Base-by-base conservation (phyloP, 306 rosid genomes). In the Quillaja saponaria region DNA sequence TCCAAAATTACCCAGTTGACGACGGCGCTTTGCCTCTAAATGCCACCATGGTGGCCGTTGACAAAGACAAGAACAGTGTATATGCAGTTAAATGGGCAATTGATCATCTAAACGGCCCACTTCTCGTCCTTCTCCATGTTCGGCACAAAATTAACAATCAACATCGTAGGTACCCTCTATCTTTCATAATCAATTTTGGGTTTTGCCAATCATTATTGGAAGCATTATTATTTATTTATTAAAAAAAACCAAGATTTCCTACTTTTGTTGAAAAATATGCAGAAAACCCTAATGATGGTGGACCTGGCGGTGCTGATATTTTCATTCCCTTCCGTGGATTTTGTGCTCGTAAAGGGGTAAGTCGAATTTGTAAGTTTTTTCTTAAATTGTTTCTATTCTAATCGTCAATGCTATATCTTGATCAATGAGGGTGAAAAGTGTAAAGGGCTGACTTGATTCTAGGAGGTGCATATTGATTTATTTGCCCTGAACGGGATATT, bases 31-130 rank as follows among this genome's bases (percentile, higher is more conserved):
- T 70, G 3, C 56, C 74, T 1, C 48, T 70, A 37, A 81, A 85
- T 67, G 66, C 79, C 56, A 87, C 87, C 1, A 75, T 80, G 60
- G 99, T 89, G 46, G 97, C 99, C 13, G 71, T 94, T 4, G 96
- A 94, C 66, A 85, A 71, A 75, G 91, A 84, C 77, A 94, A 94
- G 81, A 87, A 80, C 79, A 94, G 95, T 62, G 66, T 64, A 0
- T 49, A 80, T 3, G 87, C 97, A 4, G 83, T 87, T 48, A 87
- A 89, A 1, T 89, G 95, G 97, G 99, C 96, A 7, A 63, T 94
- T 31, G 87, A 80, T 66, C 87, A 87, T 74, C 89, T 87, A 6
- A 72, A 71, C 18, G 76, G 76, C 39, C 86, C 95, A 2, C 12
- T 65, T 56, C 41, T 94, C 55, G 54, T 83, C 21, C 83, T 86